Percentiles rank a stretch among this genome's conserved stretches.
Evolutionary conservation across 352 stramenopile genomes (phyloP).

Genomic region (Lagenidium giganteum): DNA sequence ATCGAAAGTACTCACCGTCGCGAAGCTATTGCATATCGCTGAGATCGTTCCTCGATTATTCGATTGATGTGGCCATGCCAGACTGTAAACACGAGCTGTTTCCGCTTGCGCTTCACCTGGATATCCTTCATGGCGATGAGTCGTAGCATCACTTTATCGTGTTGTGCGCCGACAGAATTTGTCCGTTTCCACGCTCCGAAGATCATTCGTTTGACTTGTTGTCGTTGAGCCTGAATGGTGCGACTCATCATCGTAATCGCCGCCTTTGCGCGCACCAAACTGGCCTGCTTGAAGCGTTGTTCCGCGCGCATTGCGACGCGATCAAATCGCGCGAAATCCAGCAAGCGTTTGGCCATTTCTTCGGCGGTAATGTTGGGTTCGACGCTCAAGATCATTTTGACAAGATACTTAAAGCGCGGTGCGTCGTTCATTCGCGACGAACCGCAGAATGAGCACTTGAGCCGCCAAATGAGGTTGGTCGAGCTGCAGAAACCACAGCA

Average conservation of each 20-base stretch:
- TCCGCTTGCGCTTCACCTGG: constrained; percentile 36
- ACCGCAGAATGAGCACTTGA: constrained; percentile 68
- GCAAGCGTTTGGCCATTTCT: constrained; percentile 60
- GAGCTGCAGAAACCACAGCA: constrained; percentile 70
- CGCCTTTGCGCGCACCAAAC: constrained; percentile 63
- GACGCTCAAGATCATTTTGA: constrained; percentile 74
- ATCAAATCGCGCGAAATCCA: constrained; percentile 80
- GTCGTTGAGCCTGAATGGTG: constrained; percentile 42
- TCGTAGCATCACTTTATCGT: constrained; percentile 50
- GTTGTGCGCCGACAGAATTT: constrained; percentile 34
- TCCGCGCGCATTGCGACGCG: constrained; percentile 69
- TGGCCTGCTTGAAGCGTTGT: constrained; percentile 70
- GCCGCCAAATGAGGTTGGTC: constrained; percentile 59
- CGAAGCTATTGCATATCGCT: constrained; percentile 52
- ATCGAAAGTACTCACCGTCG: constrained; percentile 21
- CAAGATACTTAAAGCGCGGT: constrained; percentile 66
- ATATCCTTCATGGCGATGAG: constrained; percentile 68
- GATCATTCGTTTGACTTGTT: constrained; percentile 71
- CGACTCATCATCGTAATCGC: constrained; percentile 83
- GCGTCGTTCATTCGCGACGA: constrained; percentile 68
- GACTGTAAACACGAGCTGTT: constrained; percentile 41
- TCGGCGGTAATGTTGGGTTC: constrained; percentile 52
- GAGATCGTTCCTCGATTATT: constrained; percentile 49
- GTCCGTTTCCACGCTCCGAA: constrained; percentile 71
- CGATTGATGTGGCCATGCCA: constrained; percentile 53